Conservation (phyloP, 1,284 basidiomycete species). For the Ustilago vetiveriae region DNA sequence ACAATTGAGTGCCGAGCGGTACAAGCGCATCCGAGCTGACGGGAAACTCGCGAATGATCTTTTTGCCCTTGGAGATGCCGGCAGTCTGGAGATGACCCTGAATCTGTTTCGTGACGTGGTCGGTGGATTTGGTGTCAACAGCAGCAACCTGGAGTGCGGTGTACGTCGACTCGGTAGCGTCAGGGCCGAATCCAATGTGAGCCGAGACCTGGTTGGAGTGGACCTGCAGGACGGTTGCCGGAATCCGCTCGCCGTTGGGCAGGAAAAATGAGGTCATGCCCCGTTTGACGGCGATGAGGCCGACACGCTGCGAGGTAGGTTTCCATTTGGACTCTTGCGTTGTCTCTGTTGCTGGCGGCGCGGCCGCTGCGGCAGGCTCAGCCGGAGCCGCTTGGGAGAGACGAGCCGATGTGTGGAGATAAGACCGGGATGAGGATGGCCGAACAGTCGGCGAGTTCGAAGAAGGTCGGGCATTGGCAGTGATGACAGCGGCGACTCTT, state of each 20-base stretch:
- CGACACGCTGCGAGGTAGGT: conserved; percentile 82
- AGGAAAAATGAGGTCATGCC: conserved; percentile 97
- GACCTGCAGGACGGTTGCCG: conserved; percentile 94
- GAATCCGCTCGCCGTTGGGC: conserved; percentile 82
- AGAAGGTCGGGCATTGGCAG: conserved; percentile 5
- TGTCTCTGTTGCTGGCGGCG: conserved; percentile 4
- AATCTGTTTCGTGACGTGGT: conserved; percentile 79
- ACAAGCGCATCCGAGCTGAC: conserved; percentile 88
- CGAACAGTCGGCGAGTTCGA: conserved; percentile 3
- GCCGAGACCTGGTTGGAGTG: conserved; percentile 65
- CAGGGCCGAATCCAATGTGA: conserved; percentile 39
- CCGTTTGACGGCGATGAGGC: conserved; percentile 90
- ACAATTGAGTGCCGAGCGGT: conserved; percentile 86
- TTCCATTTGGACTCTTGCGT: conserved; percentile 73
- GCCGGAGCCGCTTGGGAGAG: conserved; percentile 23
- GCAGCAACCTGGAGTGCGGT: conserved; percentile 69
- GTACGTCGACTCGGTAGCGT: conserved; percentile 36
- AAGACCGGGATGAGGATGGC: conserved; percentile 4
- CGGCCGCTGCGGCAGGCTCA: conserved; percentile 2
- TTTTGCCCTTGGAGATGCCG: conserved; percentile 80
- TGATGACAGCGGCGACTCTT: conserved; percentile 9
- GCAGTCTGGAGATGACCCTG: conserved; percentile 89
- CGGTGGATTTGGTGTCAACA: conserved; percentile 71
- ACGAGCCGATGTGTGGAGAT: conserved; percentile 28
- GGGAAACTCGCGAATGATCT: conserved; percentile 86